These are phyloP conservation scores for Wickerhamomyces ciferrii DNA, from an alignment of 805 yeast species.

Conservation along the genomic window DNA sequence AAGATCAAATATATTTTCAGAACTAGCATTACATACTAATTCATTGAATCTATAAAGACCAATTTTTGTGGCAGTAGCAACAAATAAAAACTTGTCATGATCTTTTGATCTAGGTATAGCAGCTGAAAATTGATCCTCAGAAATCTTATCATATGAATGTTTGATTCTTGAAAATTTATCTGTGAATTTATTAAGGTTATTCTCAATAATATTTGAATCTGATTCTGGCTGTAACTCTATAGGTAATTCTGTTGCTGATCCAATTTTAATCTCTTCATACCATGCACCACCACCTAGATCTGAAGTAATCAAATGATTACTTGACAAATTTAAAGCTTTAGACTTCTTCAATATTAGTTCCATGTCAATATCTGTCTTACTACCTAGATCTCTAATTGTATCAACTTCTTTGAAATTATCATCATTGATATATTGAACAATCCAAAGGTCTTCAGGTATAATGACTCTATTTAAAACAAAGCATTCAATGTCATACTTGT, in stretches of 20 bases:
- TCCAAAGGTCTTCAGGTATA: conserved; percentile 50
- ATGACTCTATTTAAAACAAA: conserved; percentile 27
- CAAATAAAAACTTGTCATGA: conserved; percentile 28
- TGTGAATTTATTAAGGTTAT: conserved; percentile 14
- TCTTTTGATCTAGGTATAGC: conserved; percentile 12
- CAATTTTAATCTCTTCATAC: conserved; percentile 21
- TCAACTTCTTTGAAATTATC: conserved; percentile 43
- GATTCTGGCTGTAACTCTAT: too few species aligned
- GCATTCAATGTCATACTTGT: conserved; percentile 12
- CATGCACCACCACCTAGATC: conserved; percentile 33
- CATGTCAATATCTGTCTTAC: conserved; percentile 26
- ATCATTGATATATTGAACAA: conserved; percentile 34
- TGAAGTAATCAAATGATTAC: conserved; percentile 35
- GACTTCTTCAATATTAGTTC: conserved; percentile 36
- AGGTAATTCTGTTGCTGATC: background rate
- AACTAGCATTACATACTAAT: conserved; percentile 43
- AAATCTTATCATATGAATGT: conserved; percentile 6
- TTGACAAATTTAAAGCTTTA: conserved; percentile 28
- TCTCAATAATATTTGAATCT: background rate
- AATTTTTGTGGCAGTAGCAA: conserved; percentile 38
- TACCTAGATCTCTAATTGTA: conserved; percentile 40
- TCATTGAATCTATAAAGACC: conserved; percentile 41
- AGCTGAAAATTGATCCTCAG: background rate
- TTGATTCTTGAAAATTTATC: conserved; percentile 19
- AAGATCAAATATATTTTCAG: conserved; percentile 36